phyloP scores from a whole-genome alignment of 2,329 filamentous ascomycete genomes.

The Hypoxylon sp. region DNA sequence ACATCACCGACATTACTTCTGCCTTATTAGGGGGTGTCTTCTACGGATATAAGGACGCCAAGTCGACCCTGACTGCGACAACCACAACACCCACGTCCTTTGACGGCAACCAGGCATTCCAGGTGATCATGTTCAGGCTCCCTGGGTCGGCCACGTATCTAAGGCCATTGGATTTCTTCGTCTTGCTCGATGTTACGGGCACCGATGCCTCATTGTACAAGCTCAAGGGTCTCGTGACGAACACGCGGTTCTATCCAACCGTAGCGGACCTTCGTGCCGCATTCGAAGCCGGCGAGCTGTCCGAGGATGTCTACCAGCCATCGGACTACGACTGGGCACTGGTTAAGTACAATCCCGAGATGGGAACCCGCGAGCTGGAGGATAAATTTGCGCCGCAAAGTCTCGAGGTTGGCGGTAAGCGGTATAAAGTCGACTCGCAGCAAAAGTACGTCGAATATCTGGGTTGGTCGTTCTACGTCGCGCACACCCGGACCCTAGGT shows the following conservation, averaged over 20 bases:
- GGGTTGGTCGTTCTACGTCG: slow-evolving; percentile 67
- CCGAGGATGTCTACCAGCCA: slow-evolving; percentile 55
- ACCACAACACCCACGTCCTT: slow-evolving; percentile 57
- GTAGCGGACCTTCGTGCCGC: slow-evolving; percentile 56
- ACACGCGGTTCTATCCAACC: slow-evolving; percentile 57
- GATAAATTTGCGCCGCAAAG: slow-evolving; percentile 56
- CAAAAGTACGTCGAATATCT: slow-evolving; percentile 67
- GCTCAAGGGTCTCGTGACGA: slow-evolving; percentile 61
- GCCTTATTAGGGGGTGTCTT: slow-evolving; percentile 57
- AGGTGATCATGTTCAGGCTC: slow-evolving; percentile 60
- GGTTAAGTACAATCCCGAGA: slow-evolving; percentile 54
- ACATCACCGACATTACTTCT: slow-evolving; percentile 62
- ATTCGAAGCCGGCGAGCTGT: slow-evolving; percentile 57
- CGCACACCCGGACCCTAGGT: slow-evolving; percentile 61
- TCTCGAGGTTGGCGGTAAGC: slow-evolving; percentile 58
- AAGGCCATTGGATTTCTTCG: slow-evolving; percentile 62
- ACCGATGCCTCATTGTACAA: slow-evolving; percentile 60
- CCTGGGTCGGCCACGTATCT: slow-evolving; percentile 59
- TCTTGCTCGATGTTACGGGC: slow-evolving; percentile 61
- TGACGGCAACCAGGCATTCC: slow-evolving; percentile 59
- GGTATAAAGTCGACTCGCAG: slow-evolving; percentile 61
- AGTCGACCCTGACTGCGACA: slow-evolving; percentile 54
- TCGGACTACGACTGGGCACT: slow-evolving; percentile 55
- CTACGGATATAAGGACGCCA: slow-evolving; percentile 52
- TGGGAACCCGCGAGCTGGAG: slow-evolving; percentile 55